A percentile compares a stretch with the other conserved stretches of the same genome.
Evolutionary conservation across 257 asterid genomes (phyloP).

Genomic region (Jasminum sambac): DNA sequence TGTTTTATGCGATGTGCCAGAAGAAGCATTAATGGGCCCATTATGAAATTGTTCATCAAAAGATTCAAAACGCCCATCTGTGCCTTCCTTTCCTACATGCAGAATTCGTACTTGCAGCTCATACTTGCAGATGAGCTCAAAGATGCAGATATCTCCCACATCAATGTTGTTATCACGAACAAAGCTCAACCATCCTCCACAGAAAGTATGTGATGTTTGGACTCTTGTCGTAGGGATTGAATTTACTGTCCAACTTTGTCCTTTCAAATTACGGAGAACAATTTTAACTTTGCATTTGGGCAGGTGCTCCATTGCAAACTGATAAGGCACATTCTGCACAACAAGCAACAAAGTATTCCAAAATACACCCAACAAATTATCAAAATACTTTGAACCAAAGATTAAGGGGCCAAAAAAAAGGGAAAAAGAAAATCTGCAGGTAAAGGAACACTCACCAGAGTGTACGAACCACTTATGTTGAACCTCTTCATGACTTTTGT

Average conservation of each 20-base stretch:
- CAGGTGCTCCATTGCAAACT: conserved; percentile 79
- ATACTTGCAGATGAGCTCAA: conserved; percentile 70
- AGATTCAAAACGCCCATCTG: conserved; percentile 43
- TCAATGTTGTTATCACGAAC: conserved; percentile 76
- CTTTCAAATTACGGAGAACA: conserved; percentile 70
- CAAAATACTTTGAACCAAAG: not conserved
- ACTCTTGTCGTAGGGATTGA: conserved; percentile 84
- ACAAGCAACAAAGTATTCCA: conserved; percentile 1
- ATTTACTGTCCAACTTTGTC: conserved; percentile 84
- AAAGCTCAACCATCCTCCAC: conserved; percentile 96
- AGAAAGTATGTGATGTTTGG: conserved; percentile 89
- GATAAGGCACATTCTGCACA: conserved; percentile 81
- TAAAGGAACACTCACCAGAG: conserved; percentile 59
- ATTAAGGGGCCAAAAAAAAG: not conserved
- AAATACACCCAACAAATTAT: conserved; percentile 1
- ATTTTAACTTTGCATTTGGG: conserved; percentile 84
- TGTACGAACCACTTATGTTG: conserved; percentile 89
- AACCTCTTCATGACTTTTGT: conserved; percentile 82
- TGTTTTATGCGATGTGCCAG: conserved; percentile 34
- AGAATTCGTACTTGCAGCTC: conserved; percentile 73
- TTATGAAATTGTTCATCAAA: conserved; percentile 43
- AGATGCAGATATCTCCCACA: conserved; percentile 82
- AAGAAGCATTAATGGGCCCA: conserved; percentile 35
- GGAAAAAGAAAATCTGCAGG: conserved; percentile 19
- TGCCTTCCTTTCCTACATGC: conserved; percentile 64